phyloP scores from a whole-genome alignment of 2,329 filamentous ascomycete species.

The Sarocladium brachiariae region DNA sequence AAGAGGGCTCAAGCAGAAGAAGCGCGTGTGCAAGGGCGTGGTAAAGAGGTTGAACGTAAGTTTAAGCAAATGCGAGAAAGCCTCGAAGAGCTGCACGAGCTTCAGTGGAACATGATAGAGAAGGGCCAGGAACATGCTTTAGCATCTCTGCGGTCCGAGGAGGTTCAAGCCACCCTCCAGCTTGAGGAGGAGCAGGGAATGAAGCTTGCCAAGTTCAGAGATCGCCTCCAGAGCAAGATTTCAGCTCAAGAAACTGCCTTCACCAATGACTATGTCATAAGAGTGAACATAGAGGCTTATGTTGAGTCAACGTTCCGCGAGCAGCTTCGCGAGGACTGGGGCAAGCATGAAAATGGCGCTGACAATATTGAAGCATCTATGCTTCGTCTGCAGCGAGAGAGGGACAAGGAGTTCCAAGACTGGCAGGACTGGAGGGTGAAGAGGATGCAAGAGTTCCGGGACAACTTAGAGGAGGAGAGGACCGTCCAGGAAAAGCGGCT shows the following conservation, averaged over 20 bases:
- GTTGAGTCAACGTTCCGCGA: constrained; percentile 38
- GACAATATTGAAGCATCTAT: constrained; percentile 26
- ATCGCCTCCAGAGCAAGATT: constrained; percentile 22
- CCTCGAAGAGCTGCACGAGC: constrained; percentile 33
- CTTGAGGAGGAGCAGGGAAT: constrained; percentile 17
- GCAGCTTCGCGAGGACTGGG: constrained; percentile 33
- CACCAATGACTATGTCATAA: constrained; percentile 32
- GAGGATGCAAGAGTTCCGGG: constrained; percentile 31
- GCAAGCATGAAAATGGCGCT: constrained; percentile 25
- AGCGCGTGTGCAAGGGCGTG: constrained; percentile 30
- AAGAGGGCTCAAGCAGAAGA: constrained; percentile 34
- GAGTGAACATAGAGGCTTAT: constrained; percentile 32
- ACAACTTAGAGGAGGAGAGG: constrained; percentile 31
- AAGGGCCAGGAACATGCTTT: constrained; percentile 31
- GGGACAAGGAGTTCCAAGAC: constrained; percentile 33
- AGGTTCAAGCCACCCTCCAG: no score
- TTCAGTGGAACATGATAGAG: constrained; percentile 32
- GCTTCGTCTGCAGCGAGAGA: constrained; percentile 26
- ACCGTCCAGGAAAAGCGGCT: constrained; percentile 35
- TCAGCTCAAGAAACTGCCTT: constrained; percentile 27
- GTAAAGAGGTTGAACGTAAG: constrained; percentile 29
- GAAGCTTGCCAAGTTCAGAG: constrained; percentile 24
- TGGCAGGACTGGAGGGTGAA: constrained; percentile 35
- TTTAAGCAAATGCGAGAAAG: constrained; percentile 30
- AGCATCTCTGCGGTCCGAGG: constrained; percentile 19